Evolutionary conservation across 139 green algal genomes (phyloP), one percentile per base, ranked within the genome.

Genomic region (Chlamydomonas eustigma): DNA sequence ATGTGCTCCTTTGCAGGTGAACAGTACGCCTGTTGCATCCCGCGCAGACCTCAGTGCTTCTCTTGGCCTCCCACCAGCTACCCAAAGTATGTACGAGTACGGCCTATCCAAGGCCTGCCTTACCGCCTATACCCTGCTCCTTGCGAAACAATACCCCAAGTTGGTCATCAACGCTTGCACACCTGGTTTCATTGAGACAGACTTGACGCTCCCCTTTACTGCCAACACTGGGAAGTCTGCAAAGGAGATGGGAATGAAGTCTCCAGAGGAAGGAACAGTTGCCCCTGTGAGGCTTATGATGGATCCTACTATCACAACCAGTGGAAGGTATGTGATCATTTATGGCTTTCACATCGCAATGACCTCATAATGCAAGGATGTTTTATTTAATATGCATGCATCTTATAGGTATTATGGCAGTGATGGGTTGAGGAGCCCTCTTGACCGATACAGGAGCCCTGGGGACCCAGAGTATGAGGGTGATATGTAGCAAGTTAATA

Each of bases 141-240:
- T 39, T 6, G 35, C 66, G 8, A 39, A 70, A 35, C 66, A 70
- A 28, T 70, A 70, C 18, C 63, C 63, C 28, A 70, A 70, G 6
- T 28, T 70, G n/a, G 30, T 70, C 63, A 70, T 74, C 66, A 74
- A 74, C 66, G 12, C 33, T 4, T 74, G 66, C 66, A 51, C 66
- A 6, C 66, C 66, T 4, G 66, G 66, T 35, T 74, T 30, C 33
- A 74, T 74, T 35, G 66, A 74, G 66, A 74, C 66, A 22, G 66
- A 74, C 66, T 35, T 74, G 24, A 74, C 66, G 6, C 32, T 12
- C 33, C 33, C 66, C 66, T 39, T 74, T 28, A 35, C 66, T n/a
- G 66, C 18, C 12, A 6, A 6, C n/a, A 8, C 30, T 6, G 33
- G 66, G 33, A 74, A 74, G 66, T 22, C 12, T 12, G 8, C 66